phyloP scores from a whole-genome alignment of 1,139 yeast species.

The Pichia sp. region DNA sequence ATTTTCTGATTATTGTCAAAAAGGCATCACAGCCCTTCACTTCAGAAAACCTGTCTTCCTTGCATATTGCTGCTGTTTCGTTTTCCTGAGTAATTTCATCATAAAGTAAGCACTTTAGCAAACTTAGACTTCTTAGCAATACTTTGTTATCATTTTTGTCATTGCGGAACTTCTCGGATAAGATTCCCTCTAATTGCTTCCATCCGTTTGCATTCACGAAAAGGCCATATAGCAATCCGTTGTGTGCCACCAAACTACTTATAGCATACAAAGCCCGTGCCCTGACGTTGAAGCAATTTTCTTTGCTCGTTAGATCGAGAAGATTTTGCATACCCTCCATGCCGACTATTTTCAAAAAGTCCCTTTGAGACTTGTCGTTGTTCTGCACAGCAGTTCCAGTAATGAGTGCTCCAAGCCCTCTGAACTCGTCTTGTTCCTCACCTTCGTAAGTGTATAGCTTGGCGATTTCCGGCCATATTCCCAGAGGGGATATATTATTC shows the following conservation, averaged over 20 bases:
- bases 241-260: constrained; percentile 69
- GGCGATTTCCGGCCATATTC: constrained; percentile 58
- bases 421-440: constrained; percentile 43
- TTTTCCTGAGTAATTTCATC: constrained; percentile 41
- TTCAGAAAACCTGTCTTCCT: constrained; percentile 32
- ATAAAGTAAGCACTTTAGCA: constrained; percentile 56
- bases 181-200: constrained; percentile 33
- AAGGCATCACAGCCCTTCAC: constrained; percentile 39
- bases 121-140: constrained; percentile 51
- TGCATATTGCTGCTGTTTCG: neutral
- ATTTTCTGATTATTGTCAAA: constrained; percentile 13
- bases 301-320: constrained; percentile 6
- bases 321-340: constrained; percentile 13
- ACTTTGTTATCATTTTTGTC: constrained; percentile 43
- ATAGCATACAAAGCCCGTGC: constrained; percentile 74
- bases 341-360: constrained; percentile 47
- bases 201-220: constrained; percentile 67
- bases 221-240: constrained; percentile 46
- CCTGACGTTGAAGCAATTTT: constrained; percentile 33
- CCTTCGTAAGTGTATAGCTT: constrained; percentile 47
- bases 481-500: constrained; percentile 78
- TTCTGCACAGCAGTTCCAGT: constrained; percentile 93
- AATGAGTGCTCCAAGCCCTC: constrained; percentile 62
- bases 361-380: constrained; percentile 69
- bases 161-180: constrained; percentile 17